Evolutionary conservation across 2,329 filamentous ascomycete genomes (phyloP), one percentile per base, ranked within the genome.

Genomic region (Calonectria henricotiae): DNA sequence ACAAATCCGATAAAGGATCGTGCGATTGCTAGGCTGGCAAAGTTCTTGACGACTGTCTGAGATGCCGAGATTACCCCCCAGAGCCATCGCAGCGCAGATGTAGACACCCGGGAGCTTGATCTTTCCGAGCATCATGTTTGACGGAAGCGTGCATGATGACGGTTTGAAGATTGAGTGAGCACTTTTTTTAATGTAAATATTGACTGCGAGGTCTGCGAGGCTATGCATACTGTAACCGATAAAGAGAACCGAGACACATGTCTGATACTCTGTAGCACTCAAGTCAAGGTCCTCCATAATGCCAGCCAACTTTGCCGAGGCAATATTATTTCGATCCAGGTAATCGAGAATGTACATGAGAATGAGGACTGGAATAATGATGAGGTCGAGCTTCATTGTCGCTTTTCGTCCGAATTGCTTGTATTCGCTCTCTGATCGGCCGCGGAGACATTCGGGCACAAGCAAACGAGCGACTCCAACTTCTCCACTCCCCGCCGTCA

Each of bases 41-140:
- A 68, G 30, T 47, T 69, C 30, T 87, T 80, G 1, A 85, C 85
- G 1, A 81, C 83, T 1, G 86, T 86, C n/a, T 85, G 89, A 13
- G 69, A 65, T 0, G 73, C 67, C 2, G 75, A 77, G 23, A 79
- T 75, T 1, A 72, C 44, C 1, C 77, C 77, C 77, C 77, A 79
- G 63, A 7, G 70, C 69, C 61, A 77, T 73, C 11, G 68, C 72
- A 13, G 51, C 47, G 39, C 75, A 75, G 41, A 78, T 74, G 25
- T 78, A 78, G 20, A 74, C 27, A 11, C 67, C 66, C 4, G 74
- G 73, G 7, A 71, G 72, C 35, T 71, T 49, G 27, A 74, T 72
- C 23, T 49, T 70, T 15, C 69, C 32, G 27, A 74, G 72, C 8
- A 83, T 68, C 67, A 84, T 78, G 70, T 83, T 84, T 30, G 79